Base-by-base conservation (phyloP, 1,284 basidiomycete genomes). In the Malassezia cuniculi region DNA sequence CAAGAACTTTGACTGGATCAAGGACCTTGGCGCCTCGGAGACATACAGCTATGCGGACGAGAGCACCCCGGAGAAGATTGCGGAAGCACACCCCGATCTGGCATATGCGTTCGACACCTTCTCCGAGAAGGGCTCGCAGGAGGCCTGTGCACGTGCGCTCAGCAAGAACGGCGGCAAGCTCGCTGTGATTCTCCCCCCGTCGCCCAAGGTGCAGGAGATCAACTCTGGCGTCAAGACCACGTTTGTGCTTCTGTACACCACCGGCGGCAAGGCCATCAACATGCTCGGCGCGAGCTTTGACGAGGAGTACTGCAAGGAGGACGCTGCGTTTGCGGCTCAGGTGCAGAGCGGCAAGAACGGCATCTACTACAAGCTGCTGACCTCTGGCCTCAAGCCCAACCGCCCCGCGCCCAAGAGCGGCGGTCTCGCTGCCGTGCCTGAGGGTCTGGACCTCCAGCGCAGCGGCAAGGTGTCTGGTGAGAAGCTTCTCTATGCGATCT, bases 1-100 rank as follows among this genome's bases (percentile, higher is more conserved):
- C 28, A 57, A 57, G 39, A 61, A 66, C 47, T 52, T 57, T 26
- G 47, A 41, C 2, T 45, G 49, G n/a, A 42, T 66, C 34, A 53
- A 51, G 37, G 35, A 40, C 11, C 45, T 66, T 31, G 62, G 62
- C 19, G 62, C 62, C 4, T 28, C 47, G 25, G 62, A 60, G 30
- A 27, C 47, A 31, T 55, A 50, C 34, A 76, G 78, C 57, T 78
- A 79, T 65, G 64, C 55, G 19, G 72, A 71, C 41, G 48, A 51
- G n/a, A 34, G 40, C 6, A 50, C 51, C 2, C 57, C 62, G 1
- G 45, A 54, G 17, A 54, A 47, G 42, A 63, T 66, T 31, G 36
- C 48, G 7, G 40, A 45, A 15, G 50, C 48, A 32, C 54, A 66
- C 39, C 60, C 62, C 11, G 45, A 57, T 28, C 35, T 66, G 10